Base-by-base conservation (phyloP, 805 yeast species). In the Nakazawaea sp. region DNA sequence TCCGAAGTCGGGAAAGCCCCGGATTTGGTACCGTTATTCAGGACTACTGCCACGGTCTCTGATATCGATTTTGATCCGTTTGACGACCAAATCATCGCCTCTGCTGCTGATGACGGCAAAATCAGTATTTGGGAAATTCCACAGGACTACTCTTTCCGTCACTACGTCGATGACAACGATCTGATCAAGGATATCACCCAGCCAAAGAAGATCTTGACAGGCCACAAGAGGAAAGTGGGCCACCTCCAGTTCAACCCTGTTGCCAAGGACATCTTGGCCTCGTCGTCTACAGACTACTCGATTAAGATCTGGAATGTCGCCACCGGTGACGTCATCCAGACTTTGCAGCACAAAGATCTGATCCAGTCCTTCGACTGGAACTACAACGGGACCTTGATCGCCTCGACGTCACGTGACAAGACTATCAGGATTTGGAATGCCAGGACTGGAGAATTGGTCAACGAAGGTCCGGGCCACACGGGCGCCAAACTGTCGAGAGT, bases 41-140 rank as follows among this genome's bases (percentile, higher is more conserved):
- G 96, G 51, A 98, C 98, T 12, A 83, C 89, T 23, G 96, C 95
- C 19, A 81, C 94, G 7, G 97, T 92, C 25, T 70, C 92, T 48
- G 99, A 92, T 61, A 90, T 97, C 0, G 95, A 85, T 41, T 92
- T 90, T 68, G 83, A 88, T 60, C 98, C 98, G 2, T 92, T 89
- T 57, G 75, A 90, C 55, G 79, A 78, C 41, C 67, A 71, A 46
- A 71, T 77, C 49, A 60, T 89, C 37, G 94, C 79, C 4, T 82
- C 95, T 35, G 79, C 84, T 32, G 81, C 94, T 20, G 94, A 83
- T 53, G 84, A 79, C 53, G 81, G 87, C 4, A 80, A 78, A 51
- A 78, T 92, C 45, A 78, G 81, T 37, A 55, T 92, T 31, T 92
- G 97, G 96, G 75, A 75, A 42, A 81, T 92, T 32, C 98, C 98